A percentile compares a stretch with the other conserved stretches of the same genome.
These are phyloP conservation scores for Trichoderma cornu-damae DNA, from an alignment of 2,329 filamentous ascomycete genomes.

Conservation along the genomic window DNA sequence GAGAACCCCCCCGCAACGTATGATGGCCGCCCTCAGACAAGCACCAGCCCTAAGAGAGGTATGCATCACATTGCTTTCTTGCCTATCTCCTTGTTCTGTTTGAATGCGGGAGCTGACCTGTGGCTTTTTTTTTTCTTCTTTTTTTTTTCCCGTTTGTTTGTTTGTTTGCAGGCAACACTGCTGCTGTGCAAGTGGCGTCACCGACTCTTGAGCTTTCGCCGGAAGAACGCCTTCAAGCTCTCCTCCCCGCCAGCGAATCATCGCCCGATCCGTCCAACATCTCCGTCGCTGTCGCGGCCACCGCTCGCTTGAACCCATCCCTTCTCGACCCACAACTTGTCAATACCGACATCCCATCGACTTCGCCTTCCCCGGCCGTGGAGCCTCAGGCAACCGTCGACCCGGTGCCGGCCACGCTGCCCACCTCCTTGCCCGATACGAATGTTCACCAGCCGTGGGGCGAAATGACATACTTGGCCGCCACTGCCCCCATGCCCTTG, in stretches of 20 bases:
- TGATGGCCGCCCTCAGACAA: slow-evolving; percentile 32
- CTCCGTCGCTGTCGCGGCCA: slow-evolving; percentile 52
- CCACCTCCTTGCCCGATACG: slow-evolving; percentile 24
- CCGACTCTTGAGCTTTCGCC: slow-evolving; percentile 37
- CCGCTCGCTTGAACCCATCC: slow-evolving; percentile 50
- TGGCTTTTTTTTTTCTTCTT: too few relatives aligned
- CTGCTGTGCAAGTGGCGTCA: slow-evolving; percentile 19
- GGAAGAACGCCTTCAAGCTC: slow-evolving; percentile 48
- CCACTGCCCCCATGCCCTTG: slow-evolving; percentile 31
- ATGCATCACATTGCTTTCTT: slow-evolving; percentile 10
- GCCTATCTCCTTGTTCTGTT: not conserved
- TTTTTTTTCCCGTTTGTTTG: too few relatives aligned
- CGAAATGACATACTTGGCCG: slow-evolving; percentile 47
- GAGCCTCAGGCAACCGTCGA: slow-evolving; percentile 15
- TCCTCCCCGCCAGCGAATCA: slow-evolving; percentile 36
- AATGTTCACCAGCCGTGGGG: slow-evolving; percentile 45
- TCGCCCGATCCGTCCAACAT: slow-evolving; percentile 45
- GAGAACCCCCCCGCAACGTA: slow-evolving; percentile 52
- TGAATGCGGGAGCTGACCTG: slow-evolving; percentile 17
- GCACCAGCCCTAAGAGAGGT: slow-evolving; percentile 26
- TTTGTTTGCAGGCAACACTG: slow-evolving; percentile 19
- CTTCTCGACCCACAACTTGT: slow-evolving; percentile 50
- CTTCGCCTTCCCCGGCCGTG: slow-evolving; percentile 30
- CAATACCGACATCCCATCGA: slow-evolving; percentile 29
- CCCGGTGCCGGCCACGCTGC: not conserved